Percentiles rank a stretch among this genome's conserved stretches.
Conservation (phyloP, 202 grass and related monocot genomes). For the Carex sylvatica region DNA sequence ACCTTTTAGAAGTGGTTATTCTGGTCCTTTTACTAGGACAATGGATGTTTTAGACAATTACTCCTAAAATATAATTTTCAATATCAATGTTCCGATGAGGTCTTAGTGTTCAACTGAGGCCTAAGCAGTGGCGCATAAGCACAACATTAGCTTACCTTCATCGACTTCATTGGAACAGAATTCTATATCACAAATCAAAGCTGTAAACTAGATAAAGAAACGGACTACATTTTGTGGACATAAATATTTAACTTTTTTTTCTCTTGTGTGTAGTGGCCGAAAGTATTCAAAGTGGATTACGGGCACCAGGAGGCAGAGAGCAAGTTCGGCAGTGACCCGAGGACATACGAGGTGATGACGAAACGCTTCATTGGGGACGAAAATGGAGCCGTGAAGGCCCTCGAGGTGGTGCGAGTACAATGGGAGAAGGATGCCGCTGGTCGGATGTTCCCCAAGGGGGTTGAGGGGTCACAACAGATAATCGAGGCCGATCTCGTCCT, state of each 20-base stretch:
- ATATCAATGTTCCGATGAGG: too few relatives aligned
- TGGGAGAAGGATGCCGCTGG: constrained; percentile 69
- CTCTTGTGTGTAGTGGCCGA: constrained; percentile 66
- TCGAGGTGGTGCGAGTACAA: constrained; percentile 66
- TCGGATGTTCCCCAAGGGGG: constrained; percentile 63
- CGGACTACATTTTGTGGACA: background rate
- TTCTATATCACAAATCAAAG: background rate
- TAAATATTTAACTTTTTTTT: background rate
- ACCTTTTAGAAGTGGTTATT: background rate
- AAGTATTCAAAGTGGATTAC: constrained; percentile 85
- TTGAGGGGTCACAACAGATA: constrained; percentile 63
- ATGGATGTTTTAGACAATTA: background rate
- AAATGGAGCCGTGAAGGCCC: constrained; percentile 76
- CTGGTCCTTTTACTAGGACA: background rate
- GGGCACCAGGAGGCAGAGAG: constrained; percentile 83
- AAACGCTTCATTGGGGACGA: constrained; percentile 80
- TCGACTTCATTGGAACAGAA: background rate
- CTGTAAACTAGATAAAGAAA: background rate
- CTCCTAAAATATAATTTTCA: background rate
- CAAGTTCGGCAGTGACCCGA: constrained; percentile 91
- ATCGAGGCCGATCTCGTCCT: constrained; percentile 90
- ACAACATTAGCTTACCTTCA: background rate
- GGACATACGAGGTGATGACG: constrained; percentile 79
- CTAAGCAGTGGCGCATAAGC: too few relatives aligned
- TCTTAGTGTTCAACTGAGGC: too few relatives aligned